Percentiles rank a stretch among this genome's conserved stretches.
These are phyloP conservation scores for Rosa rugosa DNA, from an alignment of 306 rosid species.

Conservation along the genomic window DNA sequence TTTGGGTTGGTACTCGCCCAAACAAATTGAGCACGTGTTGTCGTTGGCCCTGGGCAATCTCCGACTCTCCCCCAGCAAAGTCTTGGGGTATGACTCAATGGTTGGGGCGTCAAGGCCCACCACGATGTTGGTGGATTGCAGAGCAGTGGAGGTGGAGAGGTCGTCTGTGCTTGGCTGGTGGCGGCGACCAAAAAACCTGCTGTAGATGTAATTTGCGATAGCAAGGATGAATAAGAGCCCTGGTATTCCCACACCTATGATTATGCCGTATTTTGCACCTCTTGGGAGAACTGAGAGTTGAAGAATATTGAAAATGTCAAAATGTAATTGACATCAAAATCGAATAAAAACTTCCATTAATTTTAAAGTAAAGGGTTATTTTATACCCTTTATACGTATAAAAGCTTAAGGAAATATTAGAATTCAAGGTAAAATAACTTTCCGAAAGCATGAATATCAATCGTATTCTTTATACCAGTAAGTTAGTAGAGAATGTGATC, in stretches of 20 bases:
- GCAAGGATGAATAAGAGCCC: slow-evolving; percentile 54
- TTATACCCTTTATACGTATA: no score
- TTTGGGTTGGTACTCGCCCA: slow-evolving; percentile 59
- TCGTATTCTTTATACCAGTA: no score
- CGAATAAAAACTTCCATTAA: no score
- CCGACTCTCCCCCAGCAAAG: slow-evolving; percentile 46
- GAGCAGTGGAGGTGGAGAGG: slow-evolving; percentile 12
- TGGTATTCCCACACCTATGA: slow-evolving; percentile 61
- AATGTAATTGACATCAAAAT: no score
- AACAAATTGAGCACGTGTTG: slow-evolving; percentile 60
- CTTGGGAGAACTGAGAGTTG: slow-evolving; percentile 49
- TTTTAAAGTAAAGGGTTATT: no score
- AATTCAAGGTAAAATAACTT: no score
- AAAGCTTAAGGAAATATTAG: no score
- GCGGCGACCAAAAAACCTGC: slow-evolving; percentile 14
- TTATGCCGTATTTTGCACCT: slow-evolving; percentile 53
- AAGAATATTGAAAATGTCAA: not conserved
- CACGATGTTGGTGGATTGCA: slow-evolving; percentile 15
- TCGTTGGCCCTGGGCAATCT: slow-evolving; percentile 53
- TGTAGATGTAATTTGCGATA: slow-evolving; percentile 33
- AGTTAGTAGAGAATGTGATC: no score
- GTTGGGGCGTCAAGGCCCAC: slow-evolving; percentile 66
- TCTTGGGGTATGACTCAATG: slow-evolving; percentile 68
- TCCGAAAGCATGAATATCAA: no score
- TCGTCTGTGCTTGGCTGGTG: slow-evolving; percentile 9